Base-by-base conservation (phyloP, 2,329 filamentous ascomycete species). In the Penicillium psychrosexuale region DNA sequence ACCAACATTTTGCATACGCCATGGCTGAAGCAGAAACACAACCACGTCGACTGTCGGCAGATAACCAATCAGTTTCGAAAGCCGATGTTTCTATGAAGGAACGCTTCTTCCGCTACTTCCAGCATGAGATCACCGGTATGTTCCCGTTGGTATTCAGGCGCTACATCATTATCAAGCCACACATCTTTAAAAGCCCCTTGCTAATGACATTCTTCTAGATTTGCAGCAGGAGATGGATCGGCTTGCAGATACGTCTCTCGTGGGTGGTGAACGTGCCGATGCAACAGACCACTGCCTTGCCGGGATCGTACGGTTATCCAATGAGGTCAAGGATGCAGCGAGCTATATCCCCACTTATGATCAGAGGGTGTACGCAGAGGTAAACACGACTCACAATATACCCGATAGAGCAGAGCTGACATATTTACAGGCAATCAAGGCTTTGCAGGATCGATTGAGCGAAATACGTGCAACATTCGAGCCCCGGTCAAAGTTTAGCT, bases 311-410 rank as follows among this genome's bases (percentile, higher is more conserved):
- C 84, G 85, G 54, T 81, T 97, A 15, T 91, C 91, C 1, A 88
- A 88, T 60, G 87, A 94, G 65, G 89, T 97, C 37, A 87, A 90
- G 62, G 91, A 97, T 74, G 89, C 90, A 0, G 84, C 88, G 1
- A 86, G 87, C 53, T 91, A 87, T 62, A 84, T 96, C 15, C 91
- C 94, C 3, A 85, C 91, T 8, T 95, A 97, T 69, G 94, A 97
- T 67, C 90, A 94, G 71, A 85, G 90, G 63, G 87, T 88, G 24
- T 97, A 96, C 69, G 84, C 87, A 40, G 86, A 92, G 76, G 90
- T 91, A 74, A 51, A 64, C 58, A 28, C 36, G 30, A 22, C 15
- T 37, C 38, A 48, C 9, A 34, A 12, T 13, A 9, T 47, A 31
- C 39, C 17, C 30, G n/a, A 19, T n/a, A 33, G 33, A 31, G 3